Conservation (phyloP, 2,329 filamentous ascomycete genomes). For the Sodiomyces alkalinus region DNA sequence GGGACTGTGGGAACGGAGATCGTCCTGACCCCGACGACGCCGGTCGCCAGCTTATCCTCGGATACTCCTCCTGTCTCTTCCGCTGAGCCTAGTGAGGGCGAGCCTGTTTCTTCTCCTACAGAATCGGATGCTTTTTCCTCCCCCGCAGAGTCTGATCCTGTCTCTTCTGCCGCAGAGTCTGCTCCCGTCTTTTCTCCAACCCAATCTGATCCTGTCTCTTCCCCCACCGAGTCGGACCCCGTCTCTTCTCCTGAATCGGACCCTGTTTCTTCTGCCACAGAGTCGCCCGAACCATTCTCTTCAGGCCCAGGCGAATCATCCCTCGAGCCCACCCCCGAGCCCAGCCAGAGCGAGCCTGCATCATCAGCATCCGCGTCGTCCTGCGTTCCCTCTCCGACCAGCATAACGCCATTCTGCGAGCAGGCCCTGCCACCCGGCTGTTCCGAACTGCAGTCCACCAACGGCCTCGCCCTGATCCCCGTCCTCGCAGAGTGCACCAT, state of each 20-base stretch:
- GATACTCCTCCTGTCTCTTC: too few relatives aligned
- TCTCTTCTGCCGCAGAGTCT: background rate
- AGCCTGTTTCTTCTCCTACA: background rate
- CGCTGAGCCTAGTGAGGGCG: too few relatives aligned
- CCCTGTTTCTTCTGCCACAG: background rate
- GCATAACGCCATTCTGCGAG: background rate
- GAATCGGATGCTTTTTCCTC: too few relatives aligned
- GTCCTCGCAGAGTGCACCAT: slow-evolving; percentile 5
- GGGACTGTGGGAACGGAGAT: background rate
- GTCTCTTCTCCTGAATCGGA: too few relatives aligned
- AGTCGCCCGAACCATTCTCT: too few relatives aligned
- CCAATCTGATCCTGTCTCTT: background rate
- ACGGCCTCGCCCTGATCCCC: slow-evolving; percentile 4
- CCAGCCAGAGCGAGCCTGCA: background rate
- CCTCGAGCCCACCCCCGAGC: background rate
- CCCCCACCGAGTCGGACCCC: too few relatives aligned
- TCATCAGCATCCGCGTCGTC: background rate
- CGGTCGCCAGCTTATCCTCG: too few relatives aligned
- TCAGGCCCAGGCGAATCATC: too few relatives aligned
- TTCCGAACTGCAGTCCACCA: slow-evolving; percentile 1
- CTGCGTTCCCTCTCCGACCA: background rate
- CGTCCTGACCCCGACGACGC: background rate
- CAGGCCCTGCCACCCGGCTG: slow-evolving; percentile 5
- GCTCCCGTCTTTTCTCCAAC: too few relatives aligned
- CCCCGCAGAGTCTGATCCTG: background rate